A percentile compares a stretch with the other conserved stretches of the same genome.
Conservation (phyloP, 106 monocot species). For the Dendrobium catenatum region DNA sequence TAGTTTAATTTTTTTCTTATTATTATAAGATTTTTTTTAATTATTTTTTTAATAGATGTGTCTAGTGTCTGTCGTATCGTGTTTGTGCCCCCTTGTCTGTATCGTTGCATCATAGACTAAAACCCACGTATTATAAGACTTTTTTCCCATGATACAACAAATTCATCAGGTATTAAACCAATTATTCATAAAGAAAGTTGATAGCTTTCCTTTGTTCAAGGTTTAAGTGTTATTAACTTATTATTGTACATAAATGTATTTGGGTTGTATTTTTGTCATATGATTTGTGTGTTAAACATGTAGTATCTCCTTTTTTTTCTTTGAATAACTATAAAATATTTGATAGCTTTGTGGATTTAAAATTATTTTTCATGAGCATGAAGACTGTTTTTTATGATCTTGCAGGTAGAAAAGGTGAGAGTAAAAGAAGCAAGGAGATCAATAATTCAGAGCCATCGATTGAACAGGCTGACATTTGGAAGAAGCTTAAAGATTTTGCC, state of each 20-base stretch:
- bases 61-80: no score
- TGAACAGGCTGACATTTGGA: slow-evolving; percentile 40
- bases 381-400: not conserved
- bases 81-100: no score
- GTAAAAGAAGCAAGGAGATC: slow-evolving; percentile 13
- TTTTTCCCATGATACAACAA: not conserved
- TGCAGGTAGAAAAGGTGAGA: slow-evolving; percentile 31
- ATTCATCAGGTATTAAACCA: not conserved
- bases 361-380: not conserved
- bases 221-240: no score
- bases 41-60: no score
- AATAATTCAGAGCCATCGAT: slow-evolving; percentile 24
- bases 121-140: no score
- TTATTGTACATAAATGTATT: no score
- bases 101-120: no score
- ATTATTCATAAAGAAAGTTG: not conserved
- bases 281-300: no score
- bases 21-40: no score
- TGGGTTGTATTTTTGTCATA: no score
- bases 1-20: no score
- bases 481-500: slow-evolving; percentile 53
- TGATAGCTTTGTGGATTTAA: not conserved
- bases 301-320: no score
- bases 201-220: not conserved
- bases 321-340: not conserved